Evolutionary conservation across 108 stramenopile species (phyloP).

Genomic region (Pseudonitzschia multiseries): DNA sequence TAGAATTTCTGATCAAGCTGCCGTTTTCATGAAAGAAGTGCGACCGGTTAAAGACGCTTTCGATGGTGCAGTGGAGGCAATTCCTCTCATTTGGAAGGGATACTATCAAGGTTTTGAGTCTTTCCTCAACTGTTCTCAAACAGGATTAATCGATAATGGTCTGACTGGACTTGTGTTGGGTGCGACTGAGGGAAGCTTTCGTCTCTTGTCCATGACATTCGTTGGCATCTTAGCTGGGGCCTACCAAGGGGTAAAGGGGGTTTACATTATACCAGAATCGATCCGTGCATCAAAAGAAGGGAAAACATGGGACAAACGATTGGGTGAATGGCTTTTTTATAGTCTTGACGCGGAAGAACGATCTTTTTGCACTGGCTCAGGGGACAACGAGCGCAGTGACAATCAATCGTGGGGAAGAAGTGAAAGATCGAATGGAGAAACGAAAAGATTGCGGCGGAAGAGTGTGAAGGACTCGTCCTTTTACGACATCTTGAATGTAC

Average conservation of each 20-base stretch:
- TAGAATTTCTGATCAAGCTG: conserved; percentile 1
- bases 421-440: neutral
- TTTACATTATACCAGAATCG: conserved; percentile 11
- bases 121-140: conserved; percentile 19
- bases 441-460: conserved; percentile 12
- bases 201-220: conserved; percentile 16
- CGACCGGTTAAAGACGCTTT: conserved; percentile 28
- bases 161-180: conserved; percentile 17
- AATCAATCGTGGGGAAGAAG: neutral
- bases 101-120: conserved; percentile 23
- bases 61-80: conserved; percentile 21
- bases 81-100: conserved; percentile 21
- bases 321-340: conserved; percentile 21
- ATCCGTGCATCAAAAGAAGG: conserved; percentile 20
- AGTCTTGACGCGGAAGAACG: conserved; percentile 25
- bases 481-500: conserved; percentile 44
- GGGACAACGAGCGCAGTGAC: neutral
- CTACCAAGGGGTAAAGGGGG: conserved; percentile 24
- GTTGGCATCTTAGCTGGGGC: conserved; percentile 22
- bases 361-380: neutral
- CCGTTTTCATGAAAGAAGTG: conserved; percentile 3
- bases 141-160: conserved; percentile 21
- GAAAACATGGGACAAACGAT: conserved; percentile 22
- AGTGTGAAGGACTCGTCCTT: conserved; percentile 40
- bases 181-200: conserved; percentile 13